Evolutionary conservation across 176 grass and related monocot species (phyloP).

Genomic region (Poa pratensis): DNA sequence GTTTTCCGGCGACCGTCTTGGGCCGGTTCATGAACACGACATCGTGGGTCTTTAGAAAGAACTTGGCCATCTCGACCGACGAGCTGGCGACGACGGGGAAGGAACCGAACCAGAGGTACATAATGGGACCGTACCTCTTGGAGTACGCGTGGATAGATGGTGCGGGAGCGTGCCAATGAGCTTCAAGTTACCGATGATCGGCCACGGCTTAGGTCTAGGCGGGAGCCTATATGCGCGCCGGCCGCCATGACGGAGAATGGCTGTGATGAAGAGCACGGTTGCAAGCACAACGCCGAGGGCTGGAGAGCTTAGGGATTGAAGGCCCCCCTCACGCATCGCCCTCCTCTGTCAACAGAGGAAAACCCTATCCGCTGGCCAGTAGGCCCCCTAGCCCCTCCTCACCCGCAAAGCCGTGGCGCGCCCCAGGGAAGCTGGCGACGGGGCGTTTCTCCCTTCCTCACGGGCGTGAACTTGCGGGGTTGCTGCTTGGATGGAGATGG

Average conservation of each 20-base stretch:
- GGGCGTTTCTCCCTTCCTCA: no score
- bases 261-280: slow-evolving; percentile 46
- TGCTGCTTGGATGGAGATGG: no score
- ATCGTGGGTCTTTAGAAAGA: slow-evolving; percentile 81
- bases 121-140: slow-evolving; percentile 57
- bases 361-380: no score
- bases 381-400: no score
- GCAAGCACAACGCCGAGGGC: slow-evolving; percentile 46
- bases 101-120: slow-evolving; percentile 64
- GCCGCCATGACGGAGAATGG: slow-evolving; percentile 16
- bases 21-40: slow-evolving; percentile 68
- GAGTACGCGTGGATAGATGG: slow-evolving; percentile 73
- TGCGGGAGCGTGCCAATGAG: slow-evolving; percentile 70
- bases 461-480: no score
- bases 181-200: slow-evolving; percentile 80
- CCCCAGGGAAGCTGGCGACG: no score
- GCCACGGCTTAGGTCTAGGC: slow-evolving; percentile 65
- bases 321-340: no score
- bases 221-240: slow-evolving; percentile 60
- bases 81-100: slow-evolving; percentile 71
- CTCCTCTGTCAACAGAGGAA: no score
- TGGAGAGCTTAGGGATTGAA: no score
- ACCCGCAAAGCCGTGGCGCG: no score
- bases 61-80: slow-evolving; percentile 69
- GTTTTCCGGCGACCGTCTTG: slow-evolving; percentile 67